Base-by-base conservation (phyloP, 2,329 filamentous ascomycete genomes). In the Ascomycota sp. region DNA sequence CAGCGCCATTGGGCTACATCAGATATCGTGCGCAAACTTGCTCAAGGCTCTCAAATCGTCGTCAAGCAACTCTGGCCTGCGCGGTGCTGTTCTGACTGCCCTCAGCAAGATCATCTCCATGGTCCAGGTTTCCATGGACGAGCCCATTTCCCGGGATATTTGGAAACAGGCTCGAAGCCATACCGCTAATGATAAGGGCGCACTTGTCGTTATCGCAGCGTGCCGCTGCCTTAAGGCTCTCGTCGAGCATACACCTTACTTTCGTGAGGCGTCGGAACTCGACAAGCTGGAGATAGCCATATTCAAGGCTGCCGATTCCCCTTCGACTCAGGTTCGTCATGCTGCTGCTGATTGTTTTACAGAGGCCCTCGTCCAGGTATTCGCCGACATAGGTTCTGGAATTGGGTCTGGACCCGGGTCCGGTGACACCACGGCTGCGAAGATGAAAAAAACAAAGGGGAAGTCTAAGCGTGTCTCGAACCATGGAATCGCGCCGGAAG, bases 101-200 rank as follows among this genome's bases (percentile, higher is more conserved):
- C 53, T 93, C 29, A 72, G 69, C 25, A 85, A 83, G 54, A 67
- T 94, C 25, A 63, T 75, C 19, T 65, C 63, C 34, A 86, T 85
- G 50, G 69, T 94, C 20, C 66, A 69, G 32, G 61, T 63, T 5
- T 82, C 80, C 35, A 63, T 86, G 42, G 89, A 98, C 41, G 89
- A 98, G 51, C 61, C 59, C 32, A 63, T 85, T 23, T 79, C 79
- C n/a, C 72, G 83, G 44, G 85, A 94, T 48, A 69, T 91, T 11
- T 95, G 83, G 82, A 98, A 94, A 52, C 79, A 86, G 48, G 76
- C 74, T 19, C 73, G 89, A 37, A 81, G 65, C 50, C 66, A 77
- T 40, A 77, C 77, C 20, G 64, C 72, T 0, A 64, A 63, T 35
- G 91, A 98, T 51, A 95, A 89, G 52, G 79, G 82, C 4, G 63